Conservation (phyloP, 176 grass and related monocot genomes). For the Guadua angustifolia region DNA sequence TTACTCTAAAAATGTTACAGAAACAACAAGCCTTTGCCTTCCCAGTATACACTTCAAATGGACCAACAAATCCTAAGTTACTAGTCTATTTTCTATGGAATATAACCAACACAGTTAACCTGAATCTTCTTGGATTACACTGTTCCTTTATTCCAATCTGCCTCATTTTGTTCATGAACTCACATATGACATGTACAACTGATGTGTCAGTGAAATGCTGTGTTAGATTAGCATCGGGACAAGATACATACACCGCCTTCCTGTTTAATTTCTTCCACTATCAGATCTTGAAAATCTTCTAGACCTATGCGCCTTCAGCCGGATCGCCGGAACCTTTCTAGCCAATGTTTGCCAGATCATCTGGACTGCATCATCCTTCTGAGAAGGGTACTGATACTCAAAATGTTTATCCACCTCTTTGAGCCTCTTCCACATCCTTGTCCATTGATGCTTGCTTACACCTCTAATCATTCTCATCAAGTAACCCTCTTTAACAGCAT, state of each 20-base stretch:
- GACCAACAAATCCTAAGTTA: neutral
- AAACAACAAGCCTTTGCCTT: constrained; percentile 8
- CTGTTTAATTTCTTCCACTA: no score
- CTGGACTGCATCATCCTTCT: no score
- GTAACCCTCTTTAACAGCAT: no score
- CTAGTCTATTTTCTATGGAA: neutral
- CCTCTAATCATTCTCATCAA: no score
- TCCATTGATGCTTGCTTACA: no score
- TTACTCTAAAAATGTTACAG: constrained; percentile 19
- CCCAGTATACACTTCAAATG: constrained; percentile 30
- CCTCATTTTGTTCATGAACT: constrained; percentile 1
- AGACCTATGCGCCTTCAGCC: no score
- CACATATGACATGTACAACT: neutral
- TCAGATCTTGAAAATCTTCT: no score
- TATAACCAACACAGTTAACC: constrained; percentile 6
- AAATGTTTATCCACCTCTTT: no score
- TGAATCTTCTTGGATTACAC: constrained; percentile 6
- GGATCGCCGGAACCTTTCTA: no score
- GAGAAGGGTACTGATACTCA: no score
- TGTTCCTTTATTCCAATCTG: constrained; percentile 1
- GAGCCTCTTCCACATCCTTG: no score
- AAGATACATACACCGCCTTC: neutral
- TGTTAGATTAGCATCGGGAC: constrained; percentile 33
- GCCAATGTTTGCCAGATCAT: no score
- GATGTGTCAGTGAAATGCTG: constrained; percentile 39